Conservation (phyloP, 2,329 filamentous ascomycete species). For the Penicillium oxalicum region DNA sequence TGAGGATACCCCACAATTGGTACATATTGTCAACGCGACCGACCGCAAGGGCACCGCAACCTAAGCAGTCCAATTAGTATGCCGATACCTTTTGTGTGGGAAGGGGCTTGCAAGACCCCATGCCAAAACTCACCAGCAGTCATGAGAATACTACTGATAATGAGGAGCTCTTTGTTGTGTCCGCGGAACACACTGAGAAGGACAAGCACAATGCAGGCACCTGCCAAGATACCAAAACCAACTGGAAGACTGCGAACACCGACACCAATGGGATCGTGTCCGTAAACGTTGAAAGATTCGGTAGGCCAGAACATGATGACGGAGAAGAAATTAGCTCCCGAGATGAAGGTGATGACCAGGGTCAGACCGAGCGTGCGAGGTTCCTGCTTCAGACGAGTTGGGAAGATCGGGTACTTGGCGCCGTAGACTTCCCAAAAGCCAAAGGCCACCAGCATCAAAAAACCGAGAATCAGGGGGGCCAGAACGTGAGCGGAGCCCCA, state of each 20-base stretch:
- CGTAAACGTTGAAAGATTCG: slow-evolving; percentile 60
- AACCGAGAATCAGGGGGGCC: slow-evolving; percentile 42
- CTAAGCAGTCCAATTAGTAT: slow-evolving; percentile 19
- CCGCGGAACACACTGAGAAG: slow-evolving; percentile 54
- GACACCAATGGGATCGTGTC: slow-evolving; percentile 57
- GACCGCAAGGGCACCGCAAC: slow-evolving; percentile 50
- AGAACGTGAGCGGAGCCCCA: slow-evolving; percentile 44
- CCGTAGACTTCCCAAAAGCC: slow-evolving; percentile 44
- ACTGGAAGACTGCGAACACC: slow-evolving; percentile 62
- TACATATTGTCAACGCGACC: slow-evolving; percentile 49
- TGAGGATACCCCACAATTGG: slow-evolving; percentile 52
- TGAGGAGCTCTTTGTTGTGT: slow-evolving; percentile 55
- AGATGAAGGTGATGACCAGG: slow-evolving; percentile 54
- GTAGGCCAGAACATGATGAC: slow-evolving; percentile 57
- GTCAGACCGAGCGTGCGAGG: slow-evolving; percentile 49
- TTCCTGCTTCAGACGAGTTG: slow-evolving; percentile 41
- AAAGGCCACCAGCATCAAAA: slow-evolving; percentile 40
- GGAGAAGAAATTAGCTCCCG: slow-evolving; percentile 55
- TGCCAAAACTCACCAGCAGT: slow-evolving; percentile 47
- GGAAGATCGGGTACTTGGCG: slow-evolving; percentile 44
- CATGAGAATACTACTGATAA: slow-evolving; percentile 57
- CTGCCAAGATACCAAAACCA: slow-evolving; percentile 57
- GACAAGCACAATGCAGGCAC: slow-evolving; percentile 54
- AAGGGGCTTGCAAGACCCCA: not conserved
- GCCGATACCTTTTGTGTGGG: not conserved